These are phyloP conservation scores for Ceratocystis smalleyi DNA, from an alignment of 2,329 filamentous ascomycete species.

Conservation along the genomic window DNA sequence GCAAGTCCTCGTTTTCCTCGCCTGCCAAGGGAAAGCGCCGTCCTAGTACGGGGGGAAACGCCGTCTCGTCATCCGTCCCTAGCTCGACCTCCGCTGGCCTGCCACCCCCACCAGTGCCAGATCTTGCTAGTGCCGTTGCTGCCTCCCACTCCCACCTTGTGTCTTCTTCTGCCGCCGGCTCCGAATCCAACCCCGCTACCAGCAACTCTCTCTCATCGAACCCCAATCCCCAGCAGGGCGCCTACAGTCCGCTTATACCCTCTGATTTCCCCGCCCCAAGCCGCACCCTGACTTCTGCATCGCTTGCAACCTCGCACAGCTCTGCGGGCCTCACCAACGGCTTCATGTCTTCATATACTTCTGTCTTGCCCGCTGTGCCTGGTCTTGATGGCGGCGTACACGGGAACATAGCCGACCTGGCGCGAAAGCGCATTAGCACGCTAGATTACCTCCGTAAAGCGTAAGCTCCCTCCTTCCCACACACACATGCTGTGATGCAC, in stretches of 20 bases:
- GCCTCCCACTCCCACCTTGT: conserved; percentile 22
- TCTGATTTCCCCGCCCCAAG: conserved; percentile 16
- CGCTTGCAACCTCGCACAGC: conserved; percentile 5
- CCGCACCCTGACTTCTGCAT: conserved; percentile 7
- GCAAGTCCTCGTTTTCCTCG: conserved; percentile 36
- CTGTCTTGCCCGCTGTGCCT: conserved; percentile 12
- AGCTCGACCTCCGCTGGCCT: conserved; percentile 25
- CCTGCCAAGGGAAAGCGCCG: conserved; percentile 25
- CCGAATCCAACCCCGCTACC: not conserved
- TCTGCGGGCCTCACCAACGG: conserved; percentile 1
- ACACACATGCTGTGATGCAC: not conserved
- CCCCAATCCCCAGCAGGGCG: not conserved
- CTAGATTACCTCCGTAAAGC: conserved; percentile 84
- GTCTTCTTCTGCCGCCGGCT: conserved; percentile 18
- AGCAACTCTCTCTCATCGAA: not conserved
- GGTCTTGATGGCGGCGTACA: conserved; percentile 35
- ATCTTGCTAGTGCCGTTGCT: conserved; percentile 36
- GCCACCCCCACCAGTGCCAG: conserved; percentile 35
- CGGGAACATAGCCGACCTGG: conserved; percentile 63
- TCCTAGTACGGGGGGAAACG: conserved; percentile 27
- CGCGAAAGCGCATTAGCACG: conserved; percentile 84
- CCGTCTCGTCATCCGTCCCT: conserved; percentile 24
- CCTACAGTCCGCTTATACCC: conserved; percentile 16
- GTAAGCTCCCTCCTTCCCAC: conserved; percentile 37
- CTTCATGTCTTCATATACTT: conserved; percentile 12